Evolutionary conservation across 176 grass and related monocot genomes (phyloP), one percentile per base, ranked within the genome.

Genomic region (Paspalum vaginatum): DNA sequence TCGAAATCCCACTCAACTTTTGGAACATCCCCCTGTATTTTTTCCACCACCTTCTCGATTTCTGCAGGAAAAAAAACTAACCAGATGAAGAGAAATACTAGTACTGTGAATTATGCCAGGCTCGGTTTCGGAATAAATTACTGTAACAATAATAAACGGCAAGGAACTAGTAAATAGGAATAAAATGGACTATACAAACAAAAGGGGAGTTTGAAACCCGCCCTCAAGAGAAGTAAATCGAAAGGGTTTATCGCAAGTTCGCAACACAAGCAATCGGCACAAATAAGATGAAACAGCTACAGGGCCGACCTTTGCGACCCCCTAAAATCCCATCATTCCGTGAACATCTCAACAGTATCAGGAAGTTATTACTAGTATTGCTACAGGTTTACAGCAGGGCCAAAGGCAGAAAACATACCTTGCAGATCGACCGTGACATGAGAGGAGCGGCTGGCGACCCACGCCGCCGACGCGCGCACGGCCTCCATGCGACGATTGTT

Each of bases 1-100:
- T 98, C 92, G 25, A 95, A 98, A 88, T 98, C 84, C 90, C 92
- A 98, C 79, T 98, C 92, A 37, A 98, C 86, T 82, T 85, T 91
- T 48, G 86, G 90, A 77, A 98, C 89, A 43, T 88, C 69, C 16
- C 95, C 90, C 79, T 89, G 48, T 25, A 99, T 95, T 58, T 46
- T 75, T 51, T 95, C 79, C 61, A 93, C 88, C 5, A 84, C 90
- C 71, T 91, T 93, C 84, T 99, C 92, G 54, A 95, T 89, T 63
- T 91, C 96, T 99, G 88, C 22, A 50, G 22, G 12, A 6, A 81
- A 61, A 72, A 72, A 73, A 32, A 65, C 38, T 11, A 8, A 38
- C 7, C 18, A 58, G 8, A 21, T 18, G 5, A 49, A 57, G 22
- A 60, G 45, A 14, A 26, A 4, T 22, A 70, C 4, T 12, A 79